Evolutionary conservation across 1,284 basidiomycete species (phyloP).

Genomic region (Ganoderma multipileum): DNA sequence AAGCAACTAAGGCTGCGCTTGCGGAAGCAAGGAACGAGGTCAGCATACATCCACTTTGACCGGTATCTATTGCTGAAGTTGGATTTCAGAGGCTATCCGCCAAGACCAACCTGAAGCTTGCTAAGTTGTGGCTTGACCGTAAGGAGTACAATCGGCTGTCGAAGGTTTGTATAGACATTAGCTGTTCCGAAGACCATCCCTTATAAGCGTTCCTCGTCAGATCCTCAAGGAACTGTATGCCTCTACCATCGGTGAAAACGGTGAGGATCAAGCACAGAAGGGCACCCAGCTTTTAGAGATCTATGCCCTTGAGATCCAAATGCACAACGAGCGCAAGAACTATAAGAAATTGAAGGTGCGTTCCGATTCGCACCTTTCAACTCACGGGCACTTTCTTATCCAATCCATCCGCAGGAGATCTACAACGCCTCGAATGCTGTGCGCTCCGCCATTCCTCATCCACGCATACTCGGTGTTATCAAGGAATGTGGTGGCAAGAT

Average conservation of each 20-base stretch:
- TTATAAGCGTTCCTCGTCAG: slow-evolving; percentile 42
- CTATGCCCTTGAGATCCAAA: slow-evolving; percentile 98
- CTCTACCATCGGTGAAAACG: slow-evolving; percentile 70
- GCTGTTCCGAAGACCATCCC: neutral
- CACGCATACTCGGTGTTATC: slow-evolving; percentile 98
- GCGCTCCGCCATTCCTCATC: slow-evolving; percentile 97
- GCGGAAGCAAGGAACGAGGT: slow-evolving; percentile 97
- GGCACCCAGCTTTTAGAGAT: slow-evolving; percentile 97
- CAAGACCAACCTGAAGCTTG: slow-evolving; percentile 97
- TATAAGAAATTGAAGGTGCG: slow-evolving; percentile 92
- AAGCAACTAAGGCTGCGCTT: slow-evolving; percentile 89
- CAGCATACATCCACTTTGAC: slow-evolving; percentile 30
- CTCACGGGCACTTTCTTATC: slow-evolving; percentile 7
- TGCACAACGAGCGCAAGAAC: slow-evolving; percentile 97
- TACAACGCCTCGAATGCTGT: slow-evolving; percentile 95
- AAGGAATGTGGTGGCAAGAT: slow-evolving; percentile 99
- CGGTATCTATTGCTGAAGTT: neutral
- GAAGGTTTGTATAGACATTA: slow-evolving; percentile 51
- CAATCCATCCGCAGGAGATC: slow-evolving; percentile 72
- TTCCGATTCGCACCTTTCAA: slow-evolving; percentile 4
- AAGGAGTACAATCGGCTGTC: slow-evolving; percentile 89
- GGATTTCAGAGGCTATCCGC: slow-evolving; percentile 81
- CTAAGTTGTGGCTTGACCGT: slow-evolving; percentile 96
- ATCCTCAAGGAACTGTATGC: slow-evolving; percentile 76
- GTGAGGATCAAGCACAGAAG: slow-evolving; percentile 86